Base-by-base conservation (phyloP, 768 basidiomycete species). In the Kwoniella dendrophila region DNA sequence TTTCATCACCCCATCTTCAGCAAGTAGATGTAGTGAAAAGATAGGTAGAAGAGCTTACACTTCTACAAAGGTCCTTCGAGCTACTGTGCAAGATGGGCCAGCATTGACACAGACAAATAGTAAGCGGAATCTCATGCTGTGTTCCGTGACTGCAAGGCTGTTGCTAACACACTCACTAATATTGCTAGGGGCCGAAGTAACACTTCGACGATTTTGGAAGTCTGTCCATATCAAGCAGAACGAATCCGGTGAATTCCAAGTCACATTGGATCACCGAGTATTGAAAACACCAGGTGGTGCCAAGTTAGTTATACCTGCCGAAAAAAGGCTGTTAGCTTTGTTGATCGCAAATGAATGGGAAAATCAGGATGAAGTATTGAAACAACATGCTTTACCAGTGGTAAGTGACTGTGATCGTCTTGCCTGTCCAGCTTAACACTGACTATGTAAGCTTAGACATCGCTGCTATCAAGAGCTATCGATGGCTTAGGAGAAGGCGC, bases 341-440 rank as follows among this genome's bases (percentile, higher is more conserved):
- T 83, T 96, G 59, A 87, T 98, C 70, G 96, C 93, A 20, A 84
- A 89, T 58, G 96, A 99, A 81, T 99, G 96, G 96, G 93, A 99
- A 72, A 89, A 88, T 72, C 95, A 97, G 80, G 86, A 86, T 60
- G 87, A 82, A 4, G 72, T 94, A 1, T 75, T 97, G 64, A 97
- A 94, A 78, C 89, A 89, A 26, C 90, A 95, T 78, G 88, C 92
- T 0, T 81, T 99, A 26, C 93, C 96, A 16, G 85, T 96, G 85
- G 95, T 96, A 29, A 55, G 80, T 70, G 7, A 16, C 14, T 24
- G 32, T 38, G n/a, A 43, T 40, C 20, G 30, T 30, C 40, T 50
- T 43, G 33, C 3, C 11, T 45, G 16, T 8, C 5, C 22, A 32
- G 26, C 3, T 29, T 1, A 1, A 6, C n/a, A 22, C 32, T 6